Percentiles rank a stretch among this genome's conserved stretches.
These are phyloP conservation scores for Camellia japonica DNA, from an alignment of 148 eudicot species.

Conservation along the genomic window DNA sequence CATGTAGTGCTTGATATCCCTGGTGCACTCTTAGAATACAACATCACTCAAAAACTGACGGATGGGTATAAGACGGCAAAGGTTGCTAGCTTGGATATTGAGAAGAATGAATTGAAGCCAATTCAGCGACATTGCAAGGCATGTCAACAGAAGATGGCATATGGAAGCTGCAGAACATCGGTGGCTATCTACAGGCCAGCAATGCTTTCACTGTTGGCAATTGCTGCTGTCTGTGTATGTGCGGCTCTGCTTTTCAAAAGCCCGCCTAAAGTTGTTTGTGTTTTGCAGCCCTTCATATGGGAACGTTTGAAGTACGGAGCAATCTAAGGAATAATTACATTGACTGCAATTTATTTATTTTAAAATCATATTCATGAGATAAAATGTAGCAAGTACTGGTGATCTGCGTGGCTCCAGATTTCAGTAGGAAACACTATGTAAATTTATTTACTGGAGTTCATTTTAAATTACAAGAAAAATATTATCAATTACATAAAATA, in stretches of 20 bases:
- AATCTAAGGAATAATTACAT: constrained; percentile 6
- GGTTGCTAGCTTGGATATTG: constrained; percentile 42
- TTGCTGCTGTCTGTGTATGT: constrained; percentile 88
- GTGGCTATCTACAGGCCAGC: constrained; percentile 58
- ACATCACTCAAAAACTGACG: constrained; percentile 30
- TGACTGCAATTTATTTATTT: background rate
- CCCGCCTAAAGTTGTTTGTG: constrained; percentile 60
- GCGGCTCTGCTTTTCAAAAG: constrained; percentile 82
- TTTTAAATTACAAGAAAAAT: background rate
- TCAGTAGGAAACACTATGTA: background rate
- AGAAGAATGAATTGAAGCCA: background rate
- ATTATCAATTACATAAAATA: no score
- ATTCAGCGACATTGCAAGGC: constrained; percentile 40
- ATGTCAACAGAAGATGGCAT: constrained; percentile 47
- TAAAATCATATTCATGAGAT: background rate
- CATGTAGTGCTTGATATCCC: constrained; percentile 73
- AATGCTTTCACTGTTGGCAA: constrained; percentile 72
- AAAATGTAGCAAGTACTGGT: background rate
- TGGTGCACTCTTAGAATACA: constrained; percentile 18
- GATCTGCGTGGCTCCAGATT: background rate
- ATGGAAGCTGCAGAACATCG: constrained; percentile 36
- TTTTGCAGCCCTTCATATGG: constrained; percentile 74
- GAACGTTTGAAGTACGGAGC: constrained; percentile 67
- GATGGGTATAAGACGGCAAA: no score
- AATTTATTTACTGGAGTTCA: background rate